Evolutionary conservation across 495 filamentous ascomycete species (phyloP).

Genomic region (Hypoxylon crocopeplum): DNA sequence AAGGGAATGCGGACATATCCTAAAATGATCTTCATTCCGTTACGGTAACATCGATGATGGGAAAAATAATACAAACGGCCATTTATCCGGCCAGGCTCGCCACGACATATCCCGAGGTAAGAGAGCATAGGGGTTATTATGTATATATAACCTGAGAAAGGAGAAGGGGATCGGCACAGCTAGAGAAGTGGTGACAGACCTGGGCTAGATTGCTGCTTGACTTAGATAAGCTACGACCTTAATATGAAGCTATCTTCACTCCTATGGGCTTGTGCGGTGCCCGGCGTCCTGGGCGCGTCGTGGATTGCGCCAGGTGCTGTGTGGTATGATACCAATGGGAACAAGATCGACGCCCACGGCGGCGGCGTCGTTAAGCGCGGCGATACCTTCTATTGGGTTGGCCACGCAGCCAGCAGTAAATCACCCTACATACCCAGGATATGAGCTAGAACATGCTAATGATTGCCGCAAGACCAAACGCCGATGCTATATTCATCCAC

Average conservation of each 20-base stretch:
- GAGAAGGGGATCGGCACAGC: conserved; percentile 22
- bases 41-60: conserved; percentile 23
- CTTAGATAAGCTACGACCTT: conserved; percentile 12
- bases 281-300: conserved; percentile 37
- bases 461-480: conserved; percentile 40
- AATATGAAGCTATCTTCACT: conserved; percentile 33
- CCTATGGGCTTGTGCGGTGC: conserved; percentile 19
- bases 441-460: conserved; percentile 12
- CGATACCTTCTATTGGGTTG: conserved; percentile 51
- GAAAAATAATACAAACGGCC: conserved; percentile 15
- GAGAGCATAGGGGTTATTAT: conserved; percentile 3
- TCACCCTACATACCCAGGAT: neutral
- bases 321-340: conserved; percentile 47
- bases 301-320: conserved; percentile 45
- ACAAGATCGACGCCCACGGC: conserved; percentile 53
- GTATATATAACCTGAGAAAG: conserved; percentile 27
- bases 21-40: conserved; percentile 9
- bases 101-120: conserved; percentile 28
- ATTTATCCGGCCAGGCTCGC: conserved; percentile 34
- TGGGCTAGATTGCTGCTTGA: neutral
- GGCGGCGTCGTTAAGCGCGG: conserved; percentile 46
- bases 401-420: conserved; percentile 50
- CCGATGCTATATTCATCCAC: conserved; percentile 55
- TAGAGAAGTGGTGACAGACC: neutral
- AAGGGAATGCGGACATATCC: conserved; percentile 28